A percentile compares a stretch with the other conserved stretches of the same genome.
These are phyloP conservation scores for Hansenula sp. DNA, from an alignment of 1,139 yeast species.

Conservation along the genomic window DNA sequence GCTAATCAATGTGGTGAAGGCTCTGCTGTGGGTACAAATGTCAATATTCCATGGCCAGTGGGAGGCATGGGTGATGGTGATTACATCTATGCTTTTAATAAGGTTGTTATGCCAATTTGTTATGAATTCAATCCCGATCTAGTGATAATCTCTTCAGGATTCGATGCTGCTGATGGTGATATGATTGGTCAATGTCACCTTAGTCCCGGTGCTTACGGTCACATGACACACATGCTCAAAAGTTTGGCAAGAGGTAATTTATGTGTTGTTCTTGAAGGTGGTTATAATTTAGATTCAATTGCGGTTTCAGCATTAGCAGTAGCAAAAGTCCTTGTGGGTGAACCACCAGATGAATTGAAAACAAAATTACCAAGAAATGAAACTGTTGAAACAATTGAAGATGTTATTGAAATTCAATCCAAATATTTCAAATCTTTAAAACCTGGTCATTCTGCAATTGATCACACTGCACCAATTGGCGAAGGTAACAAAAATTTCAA, in stretches of 20 bases:
- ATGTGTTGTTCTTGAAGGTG: conserved; percentile 93
- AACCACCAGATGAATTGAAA: conserved; percentile 80
- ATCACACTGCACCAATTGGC: conserved; percentile 18
- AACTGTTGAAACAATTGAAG: conserved; percentile 81
- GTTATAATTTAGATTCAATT: conserved; percentile 88
- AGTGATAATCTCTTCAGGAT: conserved; percentile 90
- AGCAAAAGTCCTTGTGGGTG: conserved; percentile 87
- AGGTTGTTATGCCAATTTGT: conserved; percentile 85
- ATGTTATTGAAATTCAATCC: conserved; percentile 76
- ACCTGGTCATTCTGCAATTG: conserved; percentile 49
- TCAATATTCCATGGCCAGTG: conserved; percentile 93
- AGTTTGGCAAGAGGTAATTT: conserved; percentile 83
- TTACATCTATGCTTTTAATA: conserved; percentile 86
- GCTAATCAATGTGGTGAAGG: conserved; percentile 80
- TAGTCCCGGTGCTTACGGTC: conserved; percentile 93
- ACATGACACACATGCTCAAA: conserved; percentile 90
- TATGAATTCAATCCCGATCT: conserved; percentile 90
- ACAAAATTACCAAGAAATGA: conserved; percentile 64
- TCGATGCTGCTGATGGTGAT: conserved; percentile 99
- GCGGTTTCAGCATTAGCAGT: conserved; percentile 90
- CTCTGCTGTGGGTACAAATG: conserved; percentile 76
- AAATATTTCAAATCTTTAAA: conserved; percentile 83
- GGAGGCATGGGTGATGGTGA: conserved; percentile 96
- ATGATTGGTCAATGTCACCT: conserved; percentile 97
- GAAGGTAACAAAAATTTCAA: conserved; percentile 34